Percentiles rank a stretch among this genome's conserved stretches.
Conservation (phyloP, 78 protist genomes). For the Monosiga brevicollis region DNA sequence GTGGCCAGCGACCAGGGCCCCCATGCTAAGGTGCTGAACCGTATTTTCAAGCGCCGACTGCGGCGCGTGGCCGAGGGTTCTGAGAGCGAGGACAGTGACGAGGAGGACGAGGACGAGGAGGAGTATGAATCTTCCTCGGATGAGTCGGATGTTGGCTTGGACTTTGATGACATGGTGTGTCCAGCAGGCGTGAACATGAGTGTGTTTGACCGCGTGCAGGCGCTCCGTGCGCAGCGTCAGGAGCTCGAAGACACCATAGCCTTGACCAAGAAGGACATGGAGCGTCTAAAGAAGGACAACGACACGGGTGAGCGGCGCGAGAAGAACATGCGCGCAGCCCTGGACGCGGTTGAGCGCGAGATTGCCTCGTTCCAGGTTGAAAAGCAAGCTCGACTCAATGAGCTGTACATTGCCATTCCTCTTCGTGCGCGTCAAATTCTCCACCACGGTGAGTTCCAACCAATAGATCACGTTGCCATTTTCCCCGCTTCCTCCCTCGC, state of each 20-base stretch:
- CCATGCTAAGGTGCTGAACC: neutral
- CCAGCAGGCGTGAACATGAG: constrained; percentile 31
- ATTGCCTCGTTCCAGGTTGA: constrained; percentile 26
- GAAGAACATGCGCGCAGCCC: neutral
- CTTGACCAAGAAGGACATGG: constrained; percentile 20
- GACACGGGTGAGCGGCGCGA: constrained; percentile 26
- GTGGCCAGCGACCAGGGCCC: neutral
- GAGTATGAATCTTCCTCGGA: neutral
- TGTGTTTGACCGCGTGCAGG: constrained; percentile 19
- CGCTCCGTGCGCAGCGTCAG: constrained; percentile 31
- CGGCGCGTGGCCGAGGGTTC: neutral
- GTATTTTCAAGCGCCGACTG: neutral
- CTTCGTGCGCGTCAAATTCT: constrained; percentile 37
- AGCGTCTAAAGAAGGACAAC: constrained; percentile 20
- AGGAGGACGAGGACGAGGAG: neutral
- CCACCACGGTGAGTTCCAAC: constrained; percentile 1
- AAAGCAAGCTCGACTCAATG: constrained; percentile 46
- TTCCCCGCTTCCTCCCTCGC: too few species aligned
- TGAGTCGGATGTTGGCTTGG: neutral
- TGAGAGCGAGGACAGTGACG: neutral
- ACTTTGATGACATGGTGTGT: neutral
- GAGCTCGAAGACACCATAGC: constrained; percentile 29
- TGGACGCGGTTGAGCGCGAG: too few species aligned
- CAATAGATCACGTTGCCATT: too few species aligned
- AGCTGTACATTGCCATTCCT: constrained; percentile 31